Conservation (phyloP, 495 filamentous ascomycete genomes). For the Thermothielavioides terrestris region DNA sequence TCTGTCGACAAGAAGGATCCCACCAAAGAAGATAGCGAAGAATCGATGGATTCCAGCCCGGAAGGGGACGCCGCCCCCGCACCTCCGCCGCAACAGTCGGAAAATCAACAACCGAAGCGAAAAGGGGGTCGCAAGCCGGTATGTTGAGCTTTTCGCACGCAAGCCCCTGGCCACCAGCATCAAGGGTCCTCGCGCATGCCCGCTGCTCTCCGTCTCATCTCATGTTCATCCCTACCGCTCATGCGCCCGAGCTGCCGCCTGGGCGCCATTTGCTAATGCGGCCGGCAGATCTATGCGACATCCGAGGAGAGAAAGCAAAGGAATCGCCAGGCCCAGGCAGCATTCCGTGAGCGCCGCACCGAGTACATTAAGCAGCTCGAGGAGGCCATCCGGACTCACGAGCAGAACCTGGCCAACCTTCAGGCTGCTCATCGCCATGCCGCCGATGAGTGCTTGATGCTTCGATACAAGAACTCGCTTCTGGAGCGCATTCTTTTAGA, state of each 20-base stretch:
- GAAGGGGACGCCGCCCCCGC: constrained; percentile 39
- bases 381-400: constrained; percentile 94
- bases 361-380: constrained; percentile 99
- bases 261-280: constrained; percentile 21
- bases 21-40: constrained; percentile 43
- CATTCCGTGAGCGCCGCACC: constrained; percentile 90
- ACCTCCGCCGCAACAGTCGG: constrained; percentile 30
- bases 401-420: constrained; percentile 80
- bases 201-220: not conserved
- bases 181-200: constrained; percentile 1
- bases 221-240: constrained; percentile 6
- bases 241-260: not conserved
- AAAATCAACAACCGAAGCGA: constrained; percentile 59
- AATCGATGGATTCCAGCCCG: constrained; percentile 47
- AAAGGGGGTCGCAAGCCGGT: constrained; percentile 98
- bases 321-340: constrained; percentile 94
- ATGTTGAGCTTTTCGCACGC: constrained; percentile 27
- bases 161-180: constrained; percentile 2
- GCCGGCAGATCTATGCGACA: constrained; percentile 82
- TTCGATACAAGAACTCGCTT: constrained; percentile 96
- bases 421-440: constrained; percentile 92
- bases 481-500: constrained; percentile 91
- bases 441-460: constrained; percentile 95
- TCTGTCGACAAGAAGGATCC: constrained; percentile 51
- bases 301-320: constrained; percentile 97